Base-by-base conservation (phyloP, 306 rosid genomes). In the Malus asiatica region DNA sequence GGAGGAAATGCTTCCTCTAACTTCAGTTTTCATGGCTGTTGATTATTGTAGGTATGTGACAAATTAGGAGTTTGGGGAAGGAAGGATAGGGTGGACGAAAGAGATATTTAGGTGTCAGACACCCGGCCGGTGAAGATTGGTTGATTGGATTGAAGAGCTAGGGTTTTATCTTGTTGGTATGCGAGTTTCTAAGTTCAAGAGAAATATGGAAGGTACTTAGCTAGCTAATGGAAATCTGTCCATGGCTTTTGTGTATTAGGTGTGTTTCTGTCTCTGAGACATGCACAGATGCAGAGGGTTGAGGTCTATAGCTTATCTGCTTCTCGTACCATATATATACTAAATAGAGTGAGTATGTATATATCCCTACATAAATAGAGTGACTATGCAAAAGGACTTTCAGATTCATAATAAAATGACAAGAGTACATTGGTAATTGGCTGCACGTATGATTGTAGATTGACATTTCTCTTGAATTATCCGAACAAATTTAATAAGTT, bases 21-120 rank as follows among this genome's bases (percentile, higher is more conserved):
- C 32, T 85, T 89, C 93, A 23, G 93, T 80, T 79, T 88, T 90
- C 98, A 92, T 92, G 86, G 81, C 77, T 53, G n/a, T 4, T 46
- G 13, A n/a, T 23, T 23, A 13, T 27, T 33, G 8, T 20, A 38
- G 13, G 16, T 58, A 33, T 55, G 70, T 1, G 20, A 29, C 19
- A 44, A 45, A 25, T 55, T 30, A n/a, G 68, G 73, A 58, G 53
- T 20, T 11, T 65, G 72, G 12, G 33, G 46, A 80, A 67, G 78
- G 53, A 14, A 20, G 35, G 48, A 35, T 22, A 62, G 8, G 66
- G 57, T 22, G 70, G 38, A 27, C 15, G 29, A 73, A n/a, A 44
- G 59, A 68, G 67, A 51, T 62, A 66, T 74, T 68, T 65, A 23
- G 67, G 20, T 32, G 58, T 33, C 60, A 45, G 67, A 29, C 83